Evolutionary conservation across 176 grass and related monocot genomes (phyloP).

Genomic region (Tillandsia fasciculata): DNA sequence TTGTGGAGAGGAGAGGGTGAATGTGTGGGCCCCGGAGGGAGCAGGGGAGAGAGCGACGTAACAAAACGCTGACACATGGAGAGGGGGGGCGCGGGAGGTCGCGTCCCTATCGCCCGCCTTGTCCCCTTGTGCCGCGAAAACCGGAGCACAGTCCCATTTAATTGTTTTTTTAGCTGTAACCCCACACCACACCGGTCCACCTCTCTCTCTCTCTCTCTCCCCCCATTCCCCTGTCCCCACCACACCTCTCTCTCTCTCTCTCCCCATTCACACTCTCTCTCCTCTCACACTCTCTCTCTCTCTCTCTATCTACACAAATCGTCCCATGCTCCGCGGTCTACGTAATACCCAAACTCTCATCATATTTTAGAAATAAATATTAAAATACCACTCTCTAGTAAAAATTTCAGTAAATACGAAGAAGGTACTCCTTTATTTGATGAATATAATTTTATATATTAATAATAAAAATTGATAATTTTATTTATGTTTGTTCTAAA

Average conservation of each 20-base stretch:
- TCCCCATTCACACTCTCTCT: neutral
- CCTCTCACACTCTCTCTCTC: neutral
- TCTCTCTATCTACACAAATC: conserved; percentile 3
- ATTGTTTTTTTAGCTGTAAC: conserved; percentile 13
- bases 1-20: neutral
- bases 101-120: conserved; percentile 10
- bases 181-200: neutral
- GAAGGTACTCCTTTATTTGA: too few species aligned
- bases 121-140: conserved; percentile 31
- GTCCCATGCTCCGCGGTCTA: conserved; percentile 6
- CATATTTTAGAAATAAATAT: too few species aligned
- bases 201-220: neutral
- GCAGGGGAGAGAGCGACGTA: neutral
- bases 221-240: neutral
- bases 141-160: conserved; percentile 25
- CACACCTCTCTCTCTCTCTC: neutral
- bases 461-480: too few species aligned
- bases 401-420: too few species aligned
- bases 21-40: neutral
- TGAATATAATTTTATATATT: too few species aligned
- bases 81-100: neutral
- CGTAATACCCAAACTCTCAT: conserved; percentile 16
- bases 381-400: too few species aligned
- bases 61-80: conserved; percentile 1
- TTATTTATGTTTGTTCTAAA: too few species aligned